Conservation (phyloP, 441 rosid species). For the Adansonia madagascariensis region DNA sequence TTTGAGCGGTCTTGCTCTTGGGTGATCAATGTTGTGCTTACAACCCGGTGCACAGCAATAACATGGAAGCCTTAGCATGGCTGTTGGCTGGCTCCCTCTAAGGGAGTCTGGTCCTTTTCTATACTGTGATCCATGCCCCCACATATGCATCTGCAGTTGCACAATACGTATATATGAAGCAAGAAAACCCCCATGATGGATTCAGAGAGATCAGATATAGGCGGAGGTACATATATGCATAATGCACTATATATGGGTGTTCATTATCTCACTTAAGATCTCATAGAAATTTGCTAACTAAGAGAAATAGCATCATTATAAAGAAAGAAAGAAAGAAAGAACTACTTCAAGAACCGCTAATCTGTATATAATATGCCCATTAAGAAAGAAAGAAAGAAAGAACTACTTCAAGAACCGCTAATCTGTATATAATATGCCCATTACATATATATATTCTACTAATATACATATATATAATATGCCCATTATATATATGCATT, state of each 20-base stretch:
- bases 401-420: not conserved
- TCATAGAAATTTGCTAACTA: not conserved
- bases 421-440: not conserved
- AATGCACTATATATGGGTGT: not conserved
- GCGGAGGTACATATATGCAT: not conserved
- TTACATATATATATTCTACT: too few relatives aligned
- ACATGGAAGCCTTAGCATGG: slow-evolving; percentile 70
- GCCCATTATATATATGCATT: too few relatives aligned
- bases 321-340: not conserved
- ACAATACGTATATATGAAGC: not conserved
- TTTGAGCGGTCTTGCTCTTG: slow-evolving; percentile 64
- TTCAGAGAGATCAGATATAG: not conserved
- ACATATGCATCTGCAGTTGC: slow-evolving; percentile 65
- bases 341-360: not conserved
- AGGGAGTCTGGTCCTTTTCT: slow-evolving; percentile 71
- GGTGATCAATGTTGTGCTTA: slow-evolving; percentile 70
- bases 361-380: not conserved
- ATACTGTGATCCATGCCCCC: slow-evolving; percentile 78
- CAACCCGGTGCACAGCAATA: slow-evolving; percentile 65
- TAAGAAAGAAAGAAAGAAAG: not conserved
- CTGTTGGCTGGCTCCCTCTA: slow-evolving; percentile 66
- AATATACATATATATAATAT: too few relatives aligned
- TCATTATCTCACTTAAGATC: not conserved
- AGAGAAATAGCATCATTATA: not conserved
- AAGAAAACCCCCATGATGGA: not conserved